Base-by-base conservation (phyloP, 225 moss, liverwort and hornwort species). In the Pseudoscleropodium purum region DNA sequence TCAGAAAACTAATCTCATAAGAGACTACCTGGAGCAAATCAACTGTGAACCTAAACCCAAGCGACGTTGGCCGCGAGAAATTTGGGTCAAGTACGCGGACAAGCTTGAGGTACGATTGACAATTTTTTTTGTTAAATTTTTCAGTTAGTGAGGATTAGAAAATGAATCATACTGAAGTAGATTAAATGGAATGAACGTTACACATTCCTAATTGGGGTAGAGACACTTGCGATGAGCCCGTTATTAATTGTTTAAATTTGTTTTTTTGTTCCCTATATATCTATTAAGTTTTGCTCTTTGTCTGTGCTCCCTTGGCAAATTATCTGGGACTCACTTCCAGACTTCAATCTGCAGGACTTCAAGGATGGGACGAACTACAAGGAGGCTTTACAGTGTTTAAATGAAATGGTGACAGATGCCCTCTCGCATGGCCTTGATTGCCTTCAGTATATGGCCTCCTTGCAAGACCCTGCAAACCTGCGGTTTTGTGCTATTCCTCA, bases 341-440 rank as follows among this genome's bases (percentile, higher is more conserved):
- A 75, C 41, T 84, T 77, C 51, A 60, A 85, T 96, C 2, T 91
- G 78, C 93, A 96, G 96, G 96, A 95, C 57, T 96, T 98, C 12
- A 96, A 93, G 93, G 94, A 95, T 87, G 94, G 78, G 81, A 88
- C 88, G 14, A 91, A 95, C 33, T 69, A 85, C n/a, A 90, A 89
- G 43, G 85, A 81, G 90, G 95, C 96, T 80, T 87, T 98, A 75
- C 89, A 86, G 12, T 96, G 96, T 90, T 89, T 98, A 13, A 98
- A 98, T 81, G 96, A 95, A 75, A 96, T 98, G 95, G 89, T 98
- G 84, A 96, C 97, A 43, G 94, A 98, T 92, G 97, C 96, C 11
- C 94, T 96, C 21, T 94, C 92, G 41, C 97, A 98, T 92, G 96
- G 88, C 51, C 86, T 92, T 19, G 95, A 98, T 85, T 88, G 92